A percentile compares a stretch with the other conserved stretches of the same genome.
These are phyloP conservation scores for Zymoseptoria passerinii DNA, from an alignment of 2,329 filamentous ascomycete genomes.

Conservation along the genomic window DNA sequence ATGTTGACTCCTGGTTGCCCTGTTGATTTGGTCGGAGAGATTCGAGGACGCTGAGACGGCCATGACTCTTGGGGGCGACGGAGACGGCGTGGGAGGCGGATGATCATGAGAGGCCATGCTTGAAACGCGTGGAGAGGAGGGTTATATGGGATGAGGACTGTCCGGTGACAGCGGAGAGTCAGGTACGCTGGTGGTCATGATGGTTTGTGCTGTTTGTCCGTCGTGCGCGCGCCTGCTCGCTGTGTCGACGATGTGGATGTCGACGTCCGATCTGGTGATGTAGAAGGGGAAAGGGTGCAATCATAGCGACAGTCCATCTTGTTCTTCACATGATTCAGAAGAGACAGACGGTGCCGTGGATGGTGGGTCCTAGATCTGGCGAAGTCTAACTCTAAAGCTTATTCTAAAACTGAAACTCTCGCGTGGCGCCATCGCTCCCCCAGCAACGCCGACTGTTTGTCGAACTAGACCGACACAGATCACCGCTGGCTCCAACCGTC, in stretches of 20 bases:
- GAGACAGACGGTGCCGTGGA: background rate
- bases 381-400: background rate
- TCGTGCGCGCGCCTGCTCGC: background rate
- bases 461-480: background rate
- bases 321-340: background rate
- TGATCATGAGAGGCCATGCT: slow-evolving; percentile 3
- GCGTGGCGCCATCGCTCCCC: no score
- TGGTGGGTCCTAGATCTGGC: background rate
- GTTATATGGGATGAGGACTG: background rate
- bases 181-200: slow-evolving; percentile 2
- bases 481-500: background rate
- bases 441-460: no score
- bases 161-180: slow-evolving; percentile 2
- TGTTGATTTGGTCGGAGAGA: slow-evolving; percentile 36
- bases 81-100: slow-evolving; percentile 10
- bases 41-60: slow-evolving; percentile 12
- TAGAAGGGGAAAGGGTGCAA: background rate
- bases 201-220: background rate
- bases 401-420: background rate
- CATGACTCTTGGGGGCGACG: slow-evolving; percentile 9
- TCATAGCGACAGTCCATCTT: background rate
- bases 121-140: background rate
- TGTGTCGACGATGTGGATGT: background rate
- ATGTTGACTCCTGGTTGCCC: slow-evolving; percentile 43
- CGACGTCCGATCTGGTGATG: background rate